A percentile compares a stretch with the other conserved stretches of the same genome.
phyloP scores from a whole-genome alignment of 331 rosid species.

The Quercus phellos region DNA sequence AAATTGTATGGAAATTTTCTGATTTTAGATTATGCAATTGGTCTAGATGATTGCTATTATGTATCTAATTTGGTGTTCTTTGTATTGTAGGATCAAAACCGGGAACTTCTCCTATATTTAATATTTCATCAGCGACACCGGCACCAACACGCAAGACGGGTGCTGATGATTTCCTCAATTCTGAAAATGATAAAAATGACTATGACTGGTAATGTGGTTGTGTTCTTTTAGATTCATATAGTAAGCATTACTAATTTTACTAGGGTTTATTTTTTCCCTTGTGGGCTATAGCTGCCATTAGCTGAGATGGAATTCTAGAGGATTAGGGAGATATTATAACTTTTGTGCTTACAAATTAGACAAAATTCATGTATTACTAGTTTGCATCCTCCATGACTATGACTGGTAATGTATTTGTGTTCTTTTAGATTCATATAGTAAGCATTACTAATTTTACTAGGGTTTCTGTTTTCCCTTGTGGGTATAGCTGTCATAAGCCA shows the following conservation, averaged over 20 bases:
- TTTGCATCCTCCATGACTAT: conserved; percentile 39
- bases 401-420: conserved; percentile 60
- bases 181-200: conserved; percentile 87
- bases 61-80: conserved; percentile 14
- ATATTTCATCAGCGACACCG: conserved; percentile 50
- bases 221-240: not conserved
- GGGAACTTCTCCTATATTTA: conserved; percentile 64
- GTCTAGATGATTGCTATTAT: not conserved
- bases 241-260: not conserved
- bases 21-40: not conserved
- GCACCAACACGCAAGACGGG: conserved; percentile 73
- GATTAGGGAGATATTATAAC: not conserved
- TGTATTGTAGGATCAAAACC: conserved; percentile 52
- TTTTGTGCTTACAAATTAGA: not conserved
- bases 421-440: not conserved
- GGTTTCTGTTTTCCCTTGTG: not conserved
- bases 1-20: not conserved
- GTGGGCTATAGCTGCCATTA: not conserved
- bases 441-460: not conserved
- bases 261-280: not conserved
- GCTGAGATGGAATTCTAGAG: not conserved
- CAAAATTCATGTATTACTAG: not conserved
- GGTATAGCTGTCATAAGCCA: not conserved
- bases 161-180: conserved; percentile 89
- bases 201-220: conserved; percentile 73